Evolutionary conservation across 345 rosid species (phyloP), one percentile per base, ranked within the genome.

Genomic region (Cardiospermum halicacabum): DNA sequence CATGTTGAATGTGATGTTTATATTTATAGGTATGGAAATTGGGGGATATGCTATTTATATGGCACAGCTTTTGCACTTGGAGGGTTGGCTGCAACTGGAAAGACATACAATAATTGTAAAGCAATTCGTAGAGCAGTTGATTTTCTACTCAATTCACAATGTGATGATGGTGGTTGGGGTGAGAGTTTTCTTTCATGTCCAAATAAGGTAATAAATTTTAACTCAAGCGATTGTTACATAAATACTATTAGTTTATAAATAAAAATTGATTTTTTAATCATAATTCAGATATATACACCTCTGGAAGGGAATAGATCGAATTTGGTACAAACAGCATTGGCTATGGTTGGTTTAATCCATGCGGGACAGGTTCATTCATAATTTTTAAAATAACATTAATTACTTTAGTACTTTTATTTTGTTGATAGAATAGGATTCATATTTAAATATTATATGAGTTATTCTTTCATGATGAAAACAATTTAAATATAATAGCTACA

Each of bases 161-260:
- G 5, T 11, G 42, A 60, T 3, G 7, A 27, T 16, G 76, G 76
- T 19, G 72, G 76, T 8, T 72, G 72, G 76, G 76, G 76, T 45
- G 76, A 72, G 71, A 72, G 76, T 50, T 67, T 60, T 16, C 72
- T 61, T 9, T 72, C 76, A 45, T 72, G 72, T 49, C 72, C 62
- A 62, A 47, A 66, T 51, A 72, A 67, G 76, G 76, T 67, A 6
- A 36, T 13, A 11, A 16, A 0, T 19, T 62, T 5, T 39, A 19
- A n/a, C n/a, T n/a, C n/a, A n/a, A n/a, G n/a, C n/a, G n/a, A n/a
- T n/a, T n/a, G n/a, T n/a, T 32, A 32, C 3, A 34, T 34, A 34
- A 5, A 34, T 34, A 34, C 0, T 34, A 34, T 2, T 34, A 34
- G 39, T 2, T 34, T 11, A 34, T 34, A 5, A 25, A 53, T 53